Percentiles rank a stretch among this genome's conserved stretches.
Evolutionary conservation across 2,329 filamentous ascomycete genomes (phyloP).

Genomic region (Aspergillus bombycis): DNA sequence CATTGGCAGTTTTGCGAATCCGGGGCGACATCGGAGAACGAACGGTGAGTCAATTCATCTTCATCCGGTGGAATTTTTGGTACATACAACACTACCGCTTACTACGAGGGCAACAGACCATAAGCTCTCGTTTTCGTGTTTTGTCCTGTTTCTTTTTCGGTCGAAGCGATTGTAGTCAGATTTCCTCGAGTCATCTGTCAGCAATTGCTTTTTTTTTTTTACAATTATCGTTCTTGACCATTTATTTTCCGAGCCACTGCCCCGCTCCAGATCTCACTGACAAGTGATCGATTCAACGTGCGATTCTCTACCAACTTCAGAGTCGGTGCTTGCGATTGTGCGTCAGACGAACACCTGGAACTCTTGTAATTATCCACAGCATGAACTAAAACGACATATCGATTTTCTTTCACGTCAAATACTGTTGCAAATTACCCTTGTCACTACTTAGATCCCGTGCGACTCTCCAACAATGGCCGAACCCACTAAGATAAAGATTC

Average conservation of each 20-base stretch:
- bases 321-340: not conserved
- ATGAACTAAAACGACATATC: conserved; percentile 21
- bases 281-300: not conserved
- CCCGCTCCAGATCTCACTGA: not conserved
- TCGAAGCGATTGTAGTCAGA: not conserved
- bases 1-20: not conserved
- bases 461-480: conserved; percentile 33
- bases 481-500: conserved; percentile 72
- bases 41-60: conserved; percentile 23
- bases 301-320: not conserved
- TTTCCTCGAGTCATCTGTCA: not conserved
- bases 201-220: not conserved
- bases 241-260: not conserved
- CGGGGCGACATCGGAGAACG: conserved; percentile 23
- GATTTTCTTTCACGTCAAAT: conserved; percentile 10
- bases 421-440: conserved; percentile 11
- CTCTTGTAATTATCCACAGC: conserved; percentile 11
- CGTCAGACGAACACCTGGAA: conserved; percentile 3
- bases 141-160: not conserved
- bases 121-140: not conserved
- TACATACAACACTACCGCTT: not conserved
- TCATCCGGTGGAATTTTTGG: conserved; percentile 4
- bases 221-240: not conserved
- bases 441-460: not conserved
- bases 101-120: not conserved